Base-by-base conservation (phyloP, 2,329 filamentous ascomycete species). In the Fusarium udum region DNA sequence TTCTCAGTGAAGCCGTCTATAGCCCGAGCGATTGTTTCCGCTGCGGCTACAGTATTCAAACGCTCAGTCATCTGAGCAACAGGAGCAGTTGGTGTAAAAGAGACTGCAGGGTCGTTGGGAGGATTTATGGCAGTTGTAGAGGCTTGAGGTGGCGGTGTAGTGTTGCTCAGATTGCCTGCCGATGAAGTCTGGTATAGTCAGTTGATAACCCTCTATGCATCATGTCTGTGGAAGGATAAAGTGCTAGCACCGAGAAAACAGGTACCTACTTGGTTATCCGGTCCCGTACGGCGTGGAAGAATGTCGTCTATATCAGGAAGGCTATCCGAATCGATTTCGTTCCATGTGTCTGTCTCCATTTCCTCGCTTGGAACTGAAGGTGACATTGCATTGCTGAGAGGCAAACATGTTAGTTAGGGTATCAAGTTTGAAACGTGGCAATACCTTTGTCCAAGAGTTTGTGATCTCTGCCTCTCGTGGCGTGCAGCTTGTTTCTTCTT, bases 211-310 rank as follows among this genome's bases (percentile, higher is more conserved):
- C n/a, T 24, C 7, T 6, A 8, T 3, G 26, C 18, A 16, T n/a
- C 18, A 3, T 4, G 11, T 11, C 2, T 36, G 9, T 26, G 6
- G 13, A 26, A 3, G 22, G 18, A 4, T 8, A 20, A 11, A 6
- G 6, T 14, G 15, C 22, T 11, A 26, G 7, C 11, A 24, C 8
- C 7, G 31, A 34, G 48, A 34, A 16, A 14, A 9, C 20, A 26
- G 26, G 26, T 5, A 26, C 31, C 7, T 46, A 46, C 40, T 9
- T 46, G 55, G 8, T 5, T 10, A n/a, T 36, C 31, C 12, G 15
- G 10, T 6, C 7, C 6, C 1, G 0, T 51, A 31, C 12, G 4
- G 4, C 9, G 28, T 10, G 7, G 5, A 36, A 0, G 11, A 3
- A 58, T 14, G 0, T 49, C 3, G 13, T 10, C n/a, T 36, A 36